Percentiles rank a stretch among this genome's conserved stretches.
Evolutionary conservation across 805 yeast species (phyloP).

Genomic region (Ogataea populi-albae): DNA sequence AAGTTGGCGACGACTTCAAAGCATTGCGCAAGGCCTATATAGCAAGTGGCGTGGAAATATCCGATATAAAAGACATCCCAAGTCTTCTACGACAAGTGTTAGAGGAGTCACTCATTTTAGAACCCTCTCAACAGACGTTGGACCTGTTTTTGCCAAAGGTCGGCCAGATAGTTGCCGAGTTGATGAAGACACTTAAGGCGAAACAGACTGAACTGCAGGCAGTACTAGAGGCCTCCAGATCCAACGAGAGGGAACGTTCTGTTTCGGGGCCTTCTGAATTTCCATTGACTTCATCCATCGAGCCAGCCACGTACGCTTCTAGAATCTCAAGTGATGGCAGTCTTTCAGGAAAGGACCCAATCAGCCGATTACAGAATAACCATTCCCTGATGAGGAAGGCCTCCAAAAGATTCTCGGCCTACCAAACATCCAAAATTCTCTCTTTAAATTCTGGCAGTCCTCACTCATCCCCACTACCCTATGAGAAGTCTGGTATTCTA

Average conservation of each 20-base stretch:
- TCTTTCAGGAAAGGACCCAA: slow-evolving; percentile 47
- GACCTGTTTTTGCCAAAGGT: slow-evolving; percentile 81
- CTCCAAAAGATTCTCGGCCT: slow-evolving; percentile 89
- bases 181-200: slow-evolving; percentile 73
- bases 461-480: slow-evolving; percentile 14
- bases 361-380: slow-evolving; percentile 75
- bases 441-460: slow-evolving; percentile 25
- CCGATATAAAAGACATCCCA: slow-evolving; percentile 90
- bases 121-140: slow-evolving; percentile 77
- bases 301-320: slow-evolving; percentile 3
- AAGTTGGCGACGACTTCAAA: slow-evolving; percentile 89
- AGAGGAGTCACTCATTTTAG: slow-evolving; percentile 82
- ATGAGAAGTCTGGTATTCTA: slow-evolving; percentile 3
- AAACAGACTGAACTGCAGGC: slow-evolving; percentile 55
- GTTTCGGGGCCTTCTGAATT: slow-evolving; percentile 27
- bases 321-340: slow-evolving; percentile 1
- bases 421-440: slow-evolving; percentile 48
- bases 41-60: slow-evolving; percentile 72
- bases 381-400: slow-evolving; percentile 88
- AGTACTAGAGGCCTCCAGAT: slow-evolving; percentile 16
- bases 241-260: slow-evolving; percentile 19
- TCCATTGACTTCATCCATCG: slow-evolving; percentile 5
- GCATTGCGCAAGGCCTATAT: slow-evolving; percentile 78
- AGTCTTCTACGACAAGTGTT: slow-evolving; percentile 70
- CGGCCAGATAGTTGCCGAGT: slow-evolving; percentile 76